Evolutionary conservation across 2,329 filamentous ascomycete genomes (phyloP).

Genomic region (Colletotrichum godetiae): DNA sequence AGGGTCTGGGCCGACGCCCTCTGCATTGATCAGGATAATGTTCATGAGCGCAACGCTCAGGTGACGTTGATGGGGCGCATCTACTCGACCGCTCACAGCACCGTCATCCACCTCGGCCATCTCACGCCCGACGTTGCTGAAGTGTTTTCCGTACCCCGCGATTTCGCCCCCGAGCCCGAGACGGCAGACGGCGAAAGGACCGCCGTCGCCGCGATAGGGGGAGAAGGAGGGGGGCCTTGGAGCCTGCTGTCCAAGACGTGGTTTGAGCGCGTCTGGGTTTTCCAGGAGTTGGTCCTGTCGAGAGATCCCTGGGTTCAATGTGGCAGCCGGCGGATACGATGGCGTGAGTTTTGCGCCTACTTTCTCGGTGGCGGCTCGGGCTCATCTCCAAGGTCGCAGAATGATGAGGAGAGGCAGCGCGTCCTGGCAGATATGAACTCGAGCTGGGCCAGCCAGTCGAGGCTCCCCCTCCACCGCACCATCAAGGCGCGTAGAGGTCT

Average conservation of each 20-base stretch:
- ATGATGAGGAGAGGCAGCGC: background rate
- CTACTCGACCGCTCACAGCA: slow-evolving; percentile 38
- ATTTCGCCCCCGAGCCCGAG: background rate
- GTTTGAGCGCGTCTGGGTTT: slow-evolving; percentile 35
- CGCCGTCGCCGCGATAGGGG: background rate
- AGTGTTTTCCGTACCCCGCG: background rate
- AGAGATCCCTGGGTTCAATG: slow-evolving; percentile 39
- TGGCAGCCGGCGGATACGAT: slow-evolving; percentile 22
- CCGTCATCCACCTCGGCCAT: slow-evolving; percentile 18
- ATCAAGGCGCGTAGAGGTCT: background rate
- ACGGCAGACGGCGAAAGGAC: background rate
- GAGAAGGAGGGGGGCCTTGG: background rate
- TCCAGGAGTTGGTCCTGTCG: slow-evolving; percentile 44
- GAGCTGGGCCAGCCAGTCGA: background rate
- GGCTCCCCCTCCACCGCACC: background rate
- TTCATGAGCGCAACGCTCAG: slow-evolving; percentile 41
- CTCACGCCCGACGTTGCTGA: background rate
- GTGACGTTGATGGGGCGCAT: slow-evolving; percentile 44
- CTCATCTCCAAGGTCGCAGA: background rate
- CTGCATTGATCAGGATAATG: slow-evolving; percentile 44
- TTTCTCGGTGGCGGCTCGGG: background rate
- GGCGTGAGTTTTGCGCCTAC: background rate
- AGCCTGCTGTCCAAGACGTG: slow-evolving; percentile 1
- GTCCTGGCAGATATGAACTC: slow-evolving; percentile 15
- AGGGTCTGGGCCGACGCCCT: slow-evolving; percentile 46